Evolutionary conservation across 2,329 filamentous ascomycete species (phyloP), one percentile per base, ranked within the genome.

Genomic region (Alternaria ethzedia): DNA sequence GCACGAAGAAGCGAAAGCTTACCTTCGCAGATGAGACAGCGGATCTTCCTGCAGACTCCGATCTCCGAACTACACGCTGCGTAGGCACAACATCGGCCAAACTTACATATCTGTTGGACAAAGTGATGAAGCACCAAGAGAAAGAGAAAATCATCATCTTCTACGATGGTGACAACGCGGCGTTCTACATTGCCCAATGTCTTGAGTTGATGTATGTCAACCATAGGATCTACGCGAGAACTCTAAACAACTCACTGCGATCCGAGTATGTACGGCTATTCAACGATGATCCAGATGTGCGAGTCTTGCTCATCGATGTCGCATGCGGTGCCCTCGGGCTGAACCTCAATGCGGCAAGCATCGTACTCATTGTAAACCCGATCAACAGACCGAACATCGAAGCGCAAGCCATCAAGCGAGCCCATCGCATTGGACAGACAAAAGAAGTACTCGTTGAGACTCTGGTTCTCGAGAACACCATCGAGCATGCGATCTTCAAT

Each of bases 241-340:
- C 84, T 1, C 81, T 94, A 2, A 84, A 86, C 1, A 83, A 87
- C 0, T 83, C 86, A 12, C 85, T 88, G 6, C 88, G 92, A 61
- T 88, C 91, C 0, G 87, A 91, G 72, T 97, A 97, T 72, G 87
- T 97, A 1, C 87, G 89, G 1, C 87, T 89, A 0, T 97, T 97
- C 80, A 93, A 94, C 66, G 82, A 89, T 45, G 89, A 88, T 17
- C 81, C 85, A 0, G 86, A 86, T 8, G 89, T 94, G 59, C 87
- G 92, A 6, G 93, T 97, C 0, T 82, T 97, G 3, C 84, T 97
- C 1, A 97, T 97, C 91, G 94, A 97, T 74, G 87, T 97, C n/a
- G 88, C 88, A 2, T 93, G 96, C 75, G 94, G 94, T 28, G 93
- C 94, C 0, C 93, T 94, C 65, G 95, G 95, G 0, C 84, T 98